Evolutionary conservation across 2,329 filamentous ascomycete genomes (phyloP).

Genomic region (Aplosporella prunicola): DNA sequence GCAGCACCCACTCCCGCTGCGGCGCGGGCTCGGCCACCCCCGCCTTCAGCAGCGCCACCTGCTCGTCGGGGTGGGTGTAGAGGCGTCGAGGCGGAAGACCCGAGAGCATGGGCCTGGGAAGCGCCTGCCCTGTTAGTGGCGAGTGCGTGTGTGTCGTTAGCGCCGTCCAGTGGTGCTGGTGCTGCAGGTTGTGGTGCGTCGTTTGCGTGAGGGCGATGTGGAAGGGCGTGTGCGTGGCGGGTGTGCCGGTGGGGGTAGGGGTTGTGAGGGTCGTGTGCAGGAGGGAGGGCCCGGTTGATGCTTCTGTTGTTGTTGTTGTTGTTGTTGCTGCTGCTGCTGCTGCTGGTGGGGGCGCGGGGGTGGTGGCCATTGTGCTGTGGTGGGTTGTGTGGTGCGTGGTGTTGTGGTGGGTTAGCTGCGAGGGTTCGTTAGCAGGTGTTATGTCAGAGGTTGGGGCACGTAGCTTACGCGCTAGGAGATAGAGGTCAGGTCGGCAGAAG

Average conservation of each 20-base stretch:
- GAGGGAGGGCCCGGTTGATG: too few species aligned
- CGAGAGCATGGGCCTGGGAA: conserved; percentile 56
- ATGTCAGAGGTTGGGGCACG: too few species aligned
- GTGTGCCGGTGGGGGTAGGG: conserved; percentile 25
- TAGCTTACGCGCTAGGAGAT: too few species aligned
- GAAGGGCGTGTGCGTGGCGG: conserved; percentile 16
- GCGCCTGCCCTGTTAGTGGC: conserved; percentile 26
- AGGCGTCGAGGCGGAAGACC: conserved; percentile 64
- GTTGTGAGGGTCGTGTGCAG: conserved; percentile 31
- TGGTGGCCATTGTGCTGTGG: too few species aligned
- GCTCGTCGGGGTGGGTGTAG: conserved; percentile 75
- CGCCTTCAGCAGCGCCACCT: conserved; percentile 59
- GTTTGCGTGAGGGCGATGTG: conserved; percentile 45
- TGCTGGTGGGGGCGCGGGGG: too few species aligned
- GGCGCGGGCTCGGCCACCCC: conserved; percentile 29
- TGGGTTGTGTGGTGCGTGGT: too few species aligned
- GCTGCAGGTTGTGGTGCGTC: conserved; percentile 60
- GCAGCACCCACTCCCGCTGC: conserved; percentile 67
- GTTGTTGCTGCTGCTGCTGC: too few species aligned
- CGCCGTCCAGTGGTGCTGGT: conserved; percentile 66
- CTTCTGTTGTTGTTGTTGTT: too few species aligned
- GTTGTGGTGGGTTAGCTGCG: too few species aligned
- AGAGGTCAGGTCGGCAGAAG: too few species aligned
- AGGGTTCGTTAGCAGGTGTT: too few species aligned
- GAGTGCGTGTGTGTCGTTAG: conserved; percentile 46